These are phyloP conservation scores for Candida awuae DNA, from an alignment of 805 yeast genomes.

Conservation along the genomic window DNA sequence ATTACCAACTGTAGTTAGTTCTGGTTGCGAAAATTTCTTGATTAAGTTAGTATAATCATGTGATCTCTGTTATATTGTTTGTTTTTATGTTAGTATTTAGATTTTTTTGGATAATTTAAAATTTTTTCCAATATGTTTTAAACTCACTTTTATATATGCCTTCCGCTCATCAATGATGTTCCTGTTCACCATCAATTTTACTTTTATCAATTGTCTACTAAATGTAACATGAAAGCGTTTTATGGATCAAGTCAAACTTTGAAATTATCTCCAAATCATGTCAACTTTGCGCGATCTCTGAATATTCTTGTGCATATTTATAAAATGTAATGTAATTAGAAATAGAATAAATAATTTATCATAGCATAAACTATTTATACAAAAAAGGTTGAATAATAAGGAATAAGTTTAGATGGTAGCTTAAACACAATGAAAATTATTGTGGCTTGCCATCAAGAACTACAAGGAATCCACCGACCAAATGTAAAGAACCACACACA, in stretches of 20 bases:
- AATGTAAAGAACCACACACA: conserved; percentile 88
- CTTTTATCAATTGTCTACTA: too few relatives aligned
- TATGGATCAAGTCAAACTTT: too few relatives aligned
- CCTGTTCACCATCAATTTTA: conserved; percentile 17
- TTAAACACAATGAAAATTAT: background rate
- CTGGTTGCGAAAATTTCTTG: conserved; percentile 28
- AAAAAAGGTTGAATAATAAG: conserved; percentile 2
- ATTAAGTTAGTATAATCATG: conserved; percentile 33
- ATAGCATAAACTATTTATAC: too few relatives aligned
- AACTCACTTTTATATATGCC: conserved; percentile 23
- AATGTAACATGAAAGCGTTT: too few relatives aligned
- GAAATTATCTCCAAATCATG: too few relatives aligned
- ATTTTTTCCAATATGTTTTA: too few relatives aligned
- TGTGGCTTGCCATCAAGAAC: conserved; percentile 50
- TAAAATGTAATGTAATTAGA: too few relatives aligned
- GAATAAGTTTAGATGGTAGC: background rate
- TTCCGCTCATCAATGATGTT: conserved; percentile 26
- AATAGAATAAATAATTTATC: too few relatives aligned
- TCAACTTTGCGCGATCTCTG: too few relatives aligned
- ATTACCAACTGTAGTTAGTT: conserved; percentile 67
- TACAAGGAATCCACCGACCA: conserved; percentile 89
- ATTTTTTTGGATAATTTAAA: background rate
- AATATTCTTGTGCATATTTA: too few relatives aligned
- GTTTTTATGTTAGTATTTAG: background rate
- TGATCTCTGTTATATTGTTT: conserved; percentile 20